Percentiles rank a stretch among this genome's conserved stretches.
phyloP scores from a whole-genome alignment of 1,284 basidiomycete genomes.

The Trichosporon sp. region DNA sequence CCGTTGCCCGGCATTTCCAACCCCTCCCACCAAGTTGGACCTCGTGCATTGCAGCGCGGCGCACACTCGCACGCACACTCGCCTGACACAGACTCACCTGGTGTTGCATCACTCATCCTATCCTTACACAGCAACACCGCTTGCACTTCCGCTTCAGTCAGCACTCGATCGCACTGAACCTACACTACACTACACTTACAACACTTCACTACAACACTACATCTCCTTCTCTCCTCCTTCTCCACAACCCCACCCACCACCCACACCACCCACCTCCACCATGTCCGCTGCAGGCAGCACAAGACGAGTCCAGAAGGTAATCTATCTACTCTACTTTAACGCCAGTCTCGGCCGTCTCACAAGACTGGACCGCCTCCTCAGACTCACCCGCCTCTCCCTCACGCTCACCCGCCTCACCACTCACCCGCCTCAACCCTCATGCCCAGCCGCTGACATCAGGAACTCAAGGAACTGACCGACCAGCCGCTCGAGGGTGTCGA shows the following conservation, averaged over 20 bases:
- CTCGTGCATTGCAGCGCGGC: no score
- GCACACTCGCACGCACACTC: no score
- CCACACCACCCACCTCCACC: neutral
- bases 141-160: no score
- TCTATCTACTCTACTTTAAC: neutral
- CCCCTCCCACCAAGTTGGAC: neutral
- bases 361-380: no score
- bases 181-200: neutral
- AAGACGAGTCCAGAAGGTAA: constrained; percentile 38
- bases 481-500: constrained; percentile 55
- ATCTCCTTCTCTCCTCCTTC: neutral
- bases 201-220: neutral
- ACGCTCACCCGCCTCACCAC: no score
- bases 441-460: constrained; percentile 26
- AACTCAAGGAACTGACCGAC: constrained; percentile 39
- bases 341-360: no score
- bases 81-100: neutral
- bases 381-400: no score
- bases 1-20: neutral
- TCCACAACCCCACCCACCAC: neutral
- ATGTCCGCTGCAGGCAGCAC: constrained; percentile 34
- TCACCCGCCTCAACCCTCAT: neutral
- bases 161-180: neutral
- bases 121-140: no score
- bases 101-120: neutral